These are phyloP conservation scores for Mucor racemosus DNA, from an alignment of 371 early-diverging fungal species.

Conservation along the genomic window DNA sequence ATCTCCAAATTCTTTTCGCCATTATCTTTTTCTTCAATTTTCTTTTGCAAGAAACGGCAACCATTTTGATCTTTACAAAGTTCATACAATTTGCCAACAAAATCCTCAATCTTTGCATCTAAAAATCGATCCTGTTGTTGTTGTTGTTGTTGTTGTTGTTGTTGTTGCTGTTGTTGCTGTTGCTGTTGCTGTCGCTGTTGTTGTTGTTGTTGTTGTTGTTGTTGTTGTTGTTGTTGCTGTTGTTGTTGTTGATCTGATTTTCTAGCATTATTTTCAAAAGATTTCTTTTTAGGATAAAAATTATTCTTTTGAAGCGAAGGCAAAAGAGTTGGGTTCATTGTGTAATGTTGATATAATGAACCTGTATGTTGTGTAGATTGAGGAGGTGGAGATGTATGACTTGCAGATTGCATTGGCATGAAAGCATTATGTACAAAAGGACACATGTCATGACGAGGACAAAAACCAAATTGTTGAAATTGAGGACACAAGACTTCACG, in stretches of 20 bases:
- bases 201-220: conserved; percentile 23
- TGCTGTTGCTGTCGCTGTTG: conserved; percentile 25
- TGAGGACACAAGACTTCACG: conserved; percentile 15
- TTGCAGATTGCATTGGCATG: not conserved
- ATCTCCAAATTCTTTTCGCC: not conserved
- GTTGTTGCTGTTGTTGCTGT: conserved; percentile 18
- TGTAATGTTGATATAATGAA: conserved; percentile 6
- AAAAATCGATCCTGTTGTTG: conserved; percentile 43
- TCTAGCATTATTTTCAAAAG: not conserved
- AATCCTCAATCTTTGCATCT: conserved; percentile 69
- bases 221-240: conserved; percentile 25
- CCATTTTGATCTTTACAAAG: conserved; percentile 92
- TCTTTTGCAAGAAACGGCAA: conserved; percentile 86
- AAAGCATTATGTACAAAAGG: conserved; percentile 9
- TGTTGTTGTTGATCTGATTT: conserved; percentile 7
- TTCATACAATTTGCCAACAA: conserved; percentile 72
- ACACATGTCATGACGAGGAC: conserved; percentile 10
- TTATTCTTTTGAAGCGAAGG: not conserved
- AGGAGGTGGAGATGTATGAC: not conserved
- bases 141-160: conserved; percentile 22
- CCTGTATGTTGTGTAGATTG: not conserved
- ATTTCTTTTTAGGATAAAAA: not conserved
- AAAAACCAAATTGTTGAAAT: conserved; percentile 19
- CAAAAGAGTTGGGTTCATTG: conserved; percentile 15
- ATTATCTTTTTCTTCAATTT: conserved; percentile 61